These are phyloP conservation scores for Trichoderma cornu-damae DNA, from an alignment of 2,329 filamentous ascomycete genomes.

Conservation along the genomic window DNA sequence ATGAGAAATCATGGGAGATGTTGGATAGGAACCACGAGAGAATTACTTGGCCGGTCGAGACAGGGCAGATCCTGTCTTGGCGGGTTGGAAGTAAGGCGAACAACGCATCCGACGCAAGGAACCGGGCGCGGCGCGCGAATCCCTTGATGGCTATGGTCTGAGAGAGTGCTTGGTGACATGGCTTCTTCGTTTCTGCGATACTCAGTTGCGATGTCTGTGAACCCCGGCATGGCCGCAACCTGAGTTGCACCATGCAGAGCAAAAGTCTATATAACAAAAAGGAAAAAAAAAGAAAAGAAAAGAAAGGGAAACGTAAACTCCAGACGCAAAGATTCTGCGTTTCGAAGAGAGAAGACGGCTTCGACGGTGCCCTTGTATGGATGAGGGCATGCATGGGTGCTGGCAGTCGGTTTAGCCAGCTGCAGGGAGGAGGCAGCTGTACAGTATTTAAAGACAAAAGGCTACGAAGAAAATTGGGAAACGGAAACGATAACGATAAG, in stretches of 20 bases:
- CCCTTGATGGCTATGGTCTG: neutral
- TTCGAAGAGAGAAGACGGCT: neutral
- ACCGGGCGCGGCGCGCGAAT: neutral
- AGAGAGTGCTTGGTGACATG: neutral
- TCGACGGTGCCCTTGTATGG: no score
- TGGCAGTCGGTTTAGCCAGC: neutral
- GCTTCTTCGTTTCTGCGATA: neutral
- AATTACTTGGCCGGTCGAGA: neutral
- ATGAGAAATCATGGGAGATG: no score
- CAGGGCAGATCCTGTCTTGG: neutral
- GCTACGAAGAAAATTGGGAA: neutral
- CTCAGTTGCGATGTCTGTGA: neutral
- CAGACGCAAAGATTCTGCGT: no score
- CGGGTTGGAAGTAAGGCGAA: neutral
- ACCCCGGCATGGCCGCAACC: neutral
- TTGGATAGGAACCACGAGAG: neutral
- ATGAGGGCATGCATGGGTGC: no score
- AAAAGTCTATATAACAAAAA: no score
- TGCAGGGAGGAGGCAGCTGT: neutral
- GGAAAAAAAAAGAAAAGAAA: no score
- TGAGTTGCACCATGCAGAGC: neutral
- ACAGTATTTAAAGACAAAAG: neutral
- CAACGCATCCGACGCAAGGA: neutral
- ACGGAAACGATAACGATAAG: neutral
- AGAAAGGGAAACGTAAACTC: no score